Base-by-base conservation (phyloP, 106 monocot genomes). In the Triglochin maritima region DNA sequence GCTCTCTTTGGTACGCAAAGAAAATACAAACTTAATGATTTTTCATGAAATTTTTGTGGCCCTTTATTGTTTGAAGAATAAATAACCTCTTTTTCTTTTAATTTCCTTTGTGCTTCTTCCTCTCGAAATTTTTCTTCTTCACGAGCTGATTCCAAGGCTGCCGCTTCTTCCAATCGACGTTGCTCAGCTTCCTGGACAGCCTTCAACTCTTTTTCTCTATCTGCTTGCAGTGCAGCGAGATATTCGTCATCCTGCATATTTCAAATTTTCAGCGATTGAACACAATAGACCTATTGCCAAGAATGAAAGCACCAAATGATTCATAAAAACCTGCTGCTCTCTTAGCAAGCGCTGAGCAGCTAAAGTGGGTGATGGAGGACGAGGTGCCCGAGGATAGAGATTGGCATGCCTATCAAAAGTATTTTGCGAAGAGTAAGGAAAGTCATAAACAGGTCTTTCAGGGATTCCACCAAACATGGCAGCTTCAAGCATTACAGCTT, bases 401-500 rank as follows among this genome's bases (percentile, higher is more conserved):
- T 50, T 15, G 56, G 76, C 10, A 63, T 77, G 75, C 50, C 72
- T 17, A 79, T 64, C 51, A 29, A 60, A 71, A 56, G 4, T 7
- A 67, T 9, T 11, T 42, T 67, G 67, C 3, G 60, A 78, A 51
- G 75, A 84, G 51, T 82, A 86, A 49, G 67, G 49, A 80, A 80
- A 89, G 47, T 67, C 62, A 73, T 93, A 93, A 9, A 79, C 56
- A 44, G 64, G 42, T 62, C 78, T 82, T 58, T 86, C 88, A 75
- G 96, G 96, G 71, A 96, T 56, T 13, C 91, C 96, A 69, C 96
- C 96, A 79, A 96, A 96, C 80, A 96, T 88, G 16, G 96, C 91
- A 71, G 96, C 96, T 73, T 96, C 96, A 72, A 96, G 88, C 91
- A 96, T 91, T 45, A 96, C 83, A 68, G 96, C 96, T 75, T 96